Base-by-base conservation (phyloP, 345 rosid species). In the Angophora floribunda region DNA sequence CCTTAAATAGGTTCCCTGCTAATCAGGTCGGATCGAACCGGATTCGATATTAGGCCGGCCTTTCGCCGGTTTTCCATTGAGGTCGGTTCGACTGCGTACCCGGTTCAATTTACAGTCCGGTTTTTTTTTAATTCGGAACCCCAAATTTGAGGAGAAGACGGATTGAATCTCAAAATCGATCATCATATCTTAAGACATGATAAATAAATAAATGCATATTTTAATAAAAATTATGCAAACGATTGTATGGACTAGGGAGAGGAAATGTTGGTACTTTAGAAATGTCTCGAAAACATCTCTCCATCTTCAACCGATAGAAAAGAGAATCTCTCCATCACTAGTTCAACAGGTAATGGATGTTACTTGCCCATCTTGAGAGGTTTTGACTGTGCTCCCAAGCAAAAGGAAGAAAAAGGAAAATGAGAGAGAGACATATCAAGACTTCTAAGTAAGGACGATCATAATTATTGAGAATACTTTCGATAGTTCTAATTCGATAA, bases 121-220 rank as follows among this genome's bases (percentile, higher is more conserved):
- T 67, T 70, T 21, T 0, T 21, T 0, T 17, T 36, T 32, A 36
- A 36, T 0, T 41, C 82, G 11, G 3, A 41, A 41, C 82, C 19
- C 24, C 28, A 11, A 13, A 41, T 28, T 1, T 3, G 0, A n/a
- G 10, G 36, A 36, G 0, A 63, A 14, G 75, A 63, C 36, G 3
- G 6, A 55, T 55, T 9, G 61, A 61, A 75, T 41, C 10, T 32
- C 80, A 8, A 17, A 32, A 32, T 70, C 47, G 11, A 36, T 32
- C 80, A 70, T 70, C 4, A 17, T 70, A 32, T 30, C 10, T 30
- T 65, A 65, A 15, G 44, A 65, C 4, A 28, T 10, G 28, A 61
- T 26, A 63, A 13, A n/a, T 13, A 12, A 11, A 28, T 6, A 6
- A 11, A 28, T 6, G 3, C 12, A 57, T 24, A 59, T 59, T 10